Evolutionary conservation across 768 basidiomycete species (phyloP), one percentile per base, ranked within the genome.

Genomic region (Gyrodon lividus): DNA sequence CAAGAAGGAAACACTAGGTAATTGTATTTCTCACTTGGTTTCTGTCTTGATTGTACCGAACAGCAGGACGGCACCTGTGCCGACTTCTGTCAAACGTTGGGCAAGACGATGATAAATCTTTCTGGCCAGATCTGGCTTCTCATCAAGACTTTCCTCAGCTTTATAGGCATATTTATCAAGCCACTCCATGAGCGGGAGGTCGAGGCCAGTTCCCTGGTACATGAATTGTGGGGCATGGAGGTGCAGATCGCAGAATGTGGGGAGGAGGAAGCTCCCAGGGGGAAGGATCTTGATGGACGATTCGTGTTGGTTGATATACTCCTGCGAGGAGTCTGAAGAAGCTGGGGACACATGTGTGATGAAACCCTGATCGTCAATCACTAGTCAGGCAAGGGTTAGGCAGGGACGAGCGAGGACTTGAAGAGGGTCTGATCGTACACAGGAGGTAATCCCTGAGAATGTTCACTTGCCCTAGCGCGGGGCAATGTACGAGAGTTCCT

Each of bases 171-270:
- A 94, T 26, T 77, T 76, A 34, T 90, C 76, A 7, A 94, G 77
- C 92, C 92, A 92, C 57, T 90, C 69, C 84, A 92, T 85, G 33
- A 93, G 70, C 4, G 91, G 88, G 2, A 92, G 77, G 65, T 95
- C 88, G 4, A 94, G 76, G 0, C 92, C 92, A 1, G 83, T 91
- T 3, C 93, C 93, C 50, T 91, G 86, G 53, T 92, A 94, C 30
- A 93, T 74, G 64, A 88, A 93, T 63, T 95, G 93, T 1, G 92
- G 89, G 0, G 92, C 91, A 64, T 95, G 92, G 0, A 93, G 76
- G 62, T 94, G 92, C 5, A 91, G 74, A 66, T 94, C 92, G 50
- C 80, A 83, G 67, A 92, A 94, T 0, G 84, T 81, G 2, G 92
- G 89, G n/a, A 88, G 56, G 37, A 93, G 51, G 61, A 93, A 90